phyloP scores from a whole-genome alignment of 257 asterid species.

The Solanum lycopersicoides region DNA sequence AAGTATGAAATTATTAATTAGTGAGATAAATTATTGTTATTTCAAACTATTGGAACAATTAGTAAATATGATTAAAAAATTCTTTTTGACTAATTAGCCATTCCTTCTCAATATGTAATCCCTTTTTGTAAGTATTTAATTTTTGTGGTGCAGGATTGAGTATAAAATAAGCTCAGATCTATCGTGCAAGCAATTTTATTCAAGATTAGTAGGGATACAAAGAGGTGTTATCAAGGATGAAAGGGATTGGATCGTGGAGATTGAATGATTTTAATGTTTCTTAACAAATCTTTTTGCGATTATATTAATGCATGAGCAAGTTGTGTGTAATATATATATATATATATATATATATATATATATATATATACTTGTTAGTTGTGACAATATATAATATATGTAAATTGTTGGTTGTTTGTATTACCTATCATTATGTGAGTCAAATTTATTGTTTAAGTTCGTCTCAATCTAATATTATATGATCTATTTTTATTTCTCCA shows the following conservation, averaged over 20 bases:
- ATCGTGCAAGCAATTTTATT: slow-evolving; percentile 24
- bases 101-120: neutral
- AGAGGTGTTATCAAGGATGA: slow-evolving; percentile 43
- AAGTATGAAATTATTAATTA: too few relatives aligned
- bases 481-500: neutral
- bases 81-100: neutral
- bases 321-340: too few relatives aligned
- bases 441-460: neutral
- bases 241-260: slow-evolving; percentile 50
- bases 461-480: neutral
- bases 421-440: neutral
- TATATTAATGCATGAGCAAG: neutral
- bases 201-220: slow-evolving; percentile 42
- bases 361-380: too few relatives aligned
- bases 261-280: slow-evolving; percentile 6
- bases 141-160: slow-evolving; percentile 30
- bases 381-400: neutral
- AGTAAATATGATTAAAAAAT: too few relatives aligned
- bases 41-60: too few relatives aligned
- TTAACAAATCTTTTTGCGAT: neutral
- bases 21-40: too few relatives aligned
- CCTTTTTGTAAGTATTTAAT: neutral
- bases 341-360: too few relatives aligned
- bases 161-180: slow-evolving; percentile 27
- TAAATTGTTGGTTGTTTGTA: too few relatives aligned